These are phyloP conservation scores for Claviceps capensis DNA, from an alignment of 2,329 filamentous ascomycete species.

Conservation along the genomic window DNA sequence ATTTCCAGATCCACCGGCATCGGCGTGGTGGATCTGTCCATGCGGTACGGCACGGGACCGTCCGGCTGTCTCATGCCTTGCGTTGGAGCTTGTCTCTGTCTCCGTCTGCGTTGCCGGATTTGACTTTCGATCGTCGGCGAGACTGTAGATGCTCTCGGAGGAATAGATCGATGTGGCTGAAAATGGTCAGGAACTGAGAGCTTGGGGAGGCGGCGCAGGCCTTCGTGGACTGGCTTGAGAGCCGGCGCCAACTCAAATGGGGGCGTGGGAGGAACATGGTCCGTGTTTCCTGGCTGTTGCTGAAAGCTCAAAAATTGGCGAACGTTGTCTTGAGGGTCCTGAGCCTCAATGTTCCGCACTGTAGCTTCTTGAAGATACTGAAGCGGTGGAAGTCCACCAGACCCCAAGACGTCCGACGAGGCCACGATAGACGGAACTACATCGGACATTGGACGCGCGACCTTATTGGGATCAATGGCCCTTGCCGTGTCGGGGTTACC, in stretches of 20 bases:
- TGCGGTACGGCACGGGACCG: constrained; percentile 35
- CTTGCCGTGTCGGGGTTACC: constrained; percentile 57
- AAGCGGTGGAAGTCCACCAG: constrained; percentile 47
- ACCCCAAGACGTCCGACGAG: constrained; percentile 80
- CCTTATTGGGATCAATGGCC: constrained; percentile 40
- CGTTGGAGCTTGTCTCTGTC: constrained; percentile 14
- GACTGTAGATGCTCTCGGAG: constrained; percentile 15
- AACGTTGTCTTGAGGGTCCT: constrained; percentile 86
- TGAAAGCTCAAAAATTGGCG: constrained; percentile 85
- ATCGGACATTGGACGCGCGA: constrained; percentile 57
- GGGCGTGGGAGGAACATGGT: constrained; percentile 53
- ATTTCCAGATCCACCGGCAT: constrained; percentile 44
- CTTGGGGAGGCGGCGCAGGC: constrained; percentile 46
- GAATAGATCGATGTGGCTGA: constrained; percentile 15
- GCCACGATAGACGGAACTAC: constrained; percentile 72
- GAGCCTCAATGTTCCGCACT: constrained; percentile 53
- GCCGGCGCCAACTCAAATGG: constrained; percentile 51
- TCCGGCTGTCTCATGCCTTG: constrained; percentile 11
- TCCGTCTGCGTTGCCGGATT: constrained; percentile 12
- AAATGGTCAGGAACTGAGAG: constrained; percentile 40
- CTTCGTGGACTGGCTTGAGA: constrained; percentile 33
- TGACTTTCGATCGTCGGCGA: constrained; percentile 14
- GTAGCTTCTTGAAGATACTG: constrained; percentile 60
- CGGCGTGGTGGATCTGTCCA: constrained; percentile 34
- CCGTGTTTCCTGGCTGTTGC: constrained; percentile 32